phyloP scores from a whole-genome alignment of 441 rosid species.

The Iberis amara region DNA sequence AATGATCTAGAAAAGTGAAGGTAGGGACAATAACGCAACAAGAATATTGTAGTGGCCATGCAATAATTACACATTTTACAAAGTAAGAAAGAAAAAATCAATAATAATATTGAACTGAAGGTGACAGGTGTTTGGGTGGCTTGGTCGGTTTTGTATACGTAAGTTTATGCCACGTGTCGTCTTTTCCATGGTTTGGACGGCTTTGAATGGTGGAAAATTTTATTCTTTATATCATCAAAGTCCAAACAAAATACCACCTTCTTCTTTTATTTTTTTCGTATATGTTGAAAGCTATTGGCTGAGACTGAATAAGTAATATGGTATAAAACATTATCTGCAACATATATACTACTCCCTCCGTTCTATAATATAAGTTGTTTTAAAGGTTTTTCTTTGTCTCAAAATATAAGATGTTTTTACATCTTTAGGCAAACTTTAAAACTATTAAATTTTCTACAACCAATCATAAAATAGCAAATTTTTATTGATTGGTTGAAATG shows the following conservation, averaged over 20 bases:
- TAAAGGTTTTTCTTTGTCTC: too few species aligned
- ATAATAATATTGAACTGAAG: slow-evolving; percentile 21
- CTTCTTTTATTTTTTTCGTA: slow-evolving; percentile 1
- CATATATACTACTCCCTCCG: too few species aligned
- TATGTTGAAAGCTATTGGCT: neutral
- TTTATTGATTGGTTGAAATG: too few species aligned
- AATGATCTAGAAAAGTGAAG: slow-evolving; percentile 28
- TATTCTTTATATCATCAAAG: slow-evolving; percentile 18
- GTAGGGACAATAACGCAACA: slow-evolving; percentile 31
- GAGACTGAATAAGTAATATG: too few species aligned
- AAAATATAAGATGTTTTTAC: too few species aligned
- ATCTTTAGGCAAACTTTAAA: too few species aligned
- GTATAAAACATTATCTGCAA: too few species aligned
- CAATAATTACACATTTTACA: slow-evolving; percentile 21
- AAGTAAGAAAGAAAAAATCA: too few species aligned
- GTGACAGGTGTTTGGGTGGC: slow-evolving; percentile 32
- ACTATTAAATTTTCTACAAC: too few species aligned
- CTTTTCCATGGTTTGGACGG: slow-evolving; percentile 30
- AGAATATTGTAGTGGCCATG: slow-evolving; percentile 30
- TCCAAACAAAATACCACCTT: slow-evolving; percentile 28
- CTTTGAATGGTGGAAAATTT: slow-evolving; percentile 16
- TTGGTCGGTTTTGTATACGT: slow-evolving; percentile 33
- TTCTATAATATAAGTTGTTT: too few species aligned
- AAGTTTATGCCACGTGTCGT: slow-evolving; percentile 23
- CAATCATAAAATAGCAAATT: too few species aligned